Percentiles rank a stretch among this genome's conserved stretches.
Conservation (phyloP, 176 grass and related monocot genomes). For the Zoysia japonica region DNA sequence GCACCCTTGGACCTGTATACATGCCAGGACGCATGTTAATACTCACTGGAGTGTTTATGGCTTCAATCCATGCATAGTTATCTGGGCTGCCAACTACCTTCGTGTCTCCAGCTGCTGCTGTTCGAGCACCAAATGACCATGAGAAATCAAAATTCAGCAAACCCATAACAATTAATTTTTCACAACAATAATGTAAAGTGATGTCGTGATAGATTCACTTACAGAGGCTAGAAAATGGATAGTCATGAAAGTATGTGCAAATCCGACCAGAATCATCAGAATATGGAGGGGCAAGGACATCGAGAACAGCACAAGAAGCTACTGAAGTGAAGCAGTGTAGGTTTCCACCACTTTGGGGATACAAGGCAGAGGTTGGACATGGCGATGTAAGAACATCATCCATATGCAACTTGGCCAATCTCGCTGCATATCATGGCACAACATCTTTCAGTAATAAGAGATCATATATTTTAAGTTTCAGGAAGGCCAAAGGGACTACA, state of each 20-base stretch:
- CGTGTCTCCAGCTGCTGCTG: slow-evolving; percentile 33
- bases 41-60: slow-evolving; percentile 40
- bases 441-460: slow-evolving; percentile 20
- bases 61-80: slow-evolving; percentile 62
- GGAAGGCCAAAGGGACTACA: background rate
- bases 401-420: slow-evolving; percentile 60
- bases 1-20: slow-evolving; percentile 54
- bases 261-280: slow-evolving; percentile 46
- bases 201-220: slow-evolving; percentile 40
- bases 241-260: slow-evolving; percentile 76
- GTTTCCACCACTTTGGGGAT: slow-evolving; percentile 72
- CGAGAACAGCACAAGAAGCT: slow-evolving; percentile 73
- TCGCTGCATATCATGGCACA: slow-evolving; percentile 52
- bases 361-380: slow-evolving; percentile 65
- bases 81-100: slow-evolving; percentile 32
- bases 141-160: slow-evolving; percentile 13
- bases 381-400: slow-evolving; percentile 62
- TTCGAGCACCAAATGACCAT: slow-evolving; percentile 21
- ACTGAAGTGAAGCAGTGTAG: slow-evolving; percentile 80
- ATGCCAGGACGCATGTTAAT: slow-evolving; percentile 59
- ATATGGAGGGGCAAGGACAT: slow-evolving; percentile 75
- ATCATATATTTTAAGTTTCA: background rate
- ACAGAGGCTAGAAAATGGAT: slow-evolving; percentile 70
- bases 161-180: background rate
- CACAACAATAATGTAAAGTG: background rate